Evolutionary conservation across 352 stramenopile species (phyloP).

Genomic region (Pythium sp.): DNA sequence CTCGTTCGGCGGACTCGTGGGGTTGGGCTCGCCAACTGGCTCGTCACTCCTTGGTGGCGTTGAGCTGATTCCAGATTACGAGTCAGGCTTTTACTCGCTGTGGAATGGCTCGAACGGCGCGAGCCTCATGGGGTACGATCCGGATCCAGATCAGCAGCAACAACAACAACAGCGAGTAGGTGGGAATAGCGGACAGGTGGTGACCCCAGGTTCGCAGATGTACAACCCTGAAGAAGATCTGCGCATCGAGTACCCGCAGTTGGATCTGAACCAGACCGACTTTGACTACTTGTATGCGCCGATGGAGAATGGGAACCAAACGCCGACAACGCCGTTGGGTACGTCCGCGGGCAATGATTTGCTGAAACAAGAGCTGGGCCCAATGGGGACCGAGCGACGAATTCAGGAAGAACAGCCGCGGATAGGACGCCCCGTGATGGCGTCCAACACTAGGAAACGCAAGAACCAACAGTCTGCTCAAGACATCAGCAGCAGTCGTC

Average conservation of each 20-base stretch:
- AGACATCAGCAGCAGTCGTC: slow-evolving; percentile 3
- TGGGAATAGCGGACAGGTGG: slow-evolving; percentile 2
- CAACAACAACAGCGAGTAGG: background rate
- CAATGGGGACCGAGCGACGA: slow-evolving; percentile 1
- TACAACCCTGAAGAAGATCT: slow-evolving; percentile 60
- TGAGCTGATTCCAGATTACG: slow-evolving; percentile 67
- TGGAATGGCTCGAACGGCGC: slow-evolving; percentile 46
- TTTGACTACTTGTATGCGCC: slow-evolving; percentile 70
- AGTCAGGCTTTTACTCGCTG: slow-evolving; percentile 65
- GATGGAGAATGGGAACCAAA: slow-evolving; percentile 45
- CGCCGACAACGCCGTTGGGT: slow-evolving; percentile 42
- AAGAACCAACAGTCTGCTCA: slow-evolving; percentile 20
- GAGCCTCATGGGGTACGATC: slow-evolving; percentile 53
- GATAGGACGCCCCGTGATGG: slow-evolving; percentile 37
- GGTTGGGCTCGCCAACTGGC: slow-evolving; percentile 25
- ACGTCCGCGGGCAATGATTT: slow-evolving; percentile 22
- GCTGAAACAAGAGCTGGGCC: slow-evolving; percentile 24
- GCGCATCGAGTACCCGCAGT: slow-evolving; percentile 68
- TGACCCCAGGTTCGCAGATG: slow-evolving; percentile 18
- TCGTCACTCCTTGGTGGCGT: slow-evolving; percentile 51
- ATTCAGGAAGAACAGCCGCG: slow-evolving; percentile 18
- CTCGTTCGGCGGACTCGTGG: slow-evolving; percentile 13
- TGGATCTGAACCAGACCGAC: slow-evolving; percentile 70
- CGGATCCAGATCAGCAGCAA: slow-evolving; percentile 31
- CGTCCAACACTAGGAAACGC: slow-evolving; percentile 37